phyloP scores from a whole-genome alignment of 495 filamentous ascomycete species.

The Lepidopterella palustris region DNA sequence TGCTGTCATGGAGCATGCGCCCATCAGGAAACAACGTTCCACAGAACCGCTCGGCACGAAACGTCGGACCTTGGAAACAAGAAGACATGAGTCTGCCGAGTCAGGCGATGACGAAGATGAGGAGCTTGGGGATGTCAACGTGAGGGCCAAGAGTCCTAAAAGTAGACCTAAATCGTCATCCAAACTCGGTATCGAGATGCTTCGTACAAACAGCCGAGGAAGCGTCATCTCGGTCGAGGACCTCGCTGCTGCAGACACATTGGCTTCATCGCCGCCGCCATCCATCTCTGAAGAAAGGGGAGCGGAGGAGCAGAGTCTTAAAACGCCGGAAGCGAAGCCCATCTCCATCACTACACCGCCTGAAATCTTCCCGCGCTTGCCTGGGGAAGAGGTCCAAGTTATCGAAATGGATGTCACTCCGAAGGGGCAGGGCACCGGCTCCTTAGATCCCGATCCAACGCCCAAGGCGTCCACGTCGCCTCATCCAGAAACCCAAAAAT shows the following conservation, averaged over 20 bases:
- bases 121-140: slow-evolving; percentile 60
- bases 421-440: slow-evolving; percentile 4
- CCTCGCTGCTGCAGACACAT: slow-evolving; percentile 19
- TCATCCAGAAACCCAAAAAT: background rate
- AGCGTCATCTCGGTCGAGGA: slow-evolving; percentile 57
- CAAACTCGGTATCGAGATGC: slow-evolving; percentile 89
- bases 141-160: slow-evolving; percentile 54
- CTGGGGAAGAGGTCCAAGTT: slow-evolving; percentile 34
- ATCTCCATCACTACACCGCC: slow-evolving; percentile 39
- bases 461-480: slow-evolving; percentile 17
- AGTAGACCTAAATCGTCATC: slow-evolving; percentile 52
- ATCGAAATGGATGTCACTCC: slow-evolving; percentile 36
- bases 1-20: slow-evolving; percentile 49
- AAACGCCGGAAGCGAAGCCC: slow-evolving; percentile 24
- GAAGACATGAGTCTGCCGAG: slow-evolving; percentile 69
- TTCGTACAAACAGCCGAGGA: slow-evolving; percentile 87
- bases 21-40: slow-evolving; percentile 63
- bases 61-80: slow-evolving; percentile 53
- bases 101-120: slow-evolving; percentile 93
- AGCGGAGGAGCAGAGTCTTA: slow-evolving; percentile 23
- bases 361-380: slow-evolving; percentile 35
- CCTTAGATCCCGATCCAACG: slow-evolving; percentile 20
- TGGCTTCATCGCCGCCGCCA: slow-evolving; percentile 28
- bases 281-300: slow-evolving; percentile 23
- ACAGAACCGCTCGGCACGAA: slow-evolving; percentile 64